Evolutionary conservation across 116 monocot genomes (phyloP), one percentile per base, ranked within the genome.

Genomic region (Posidonia oceanica): DNA sequence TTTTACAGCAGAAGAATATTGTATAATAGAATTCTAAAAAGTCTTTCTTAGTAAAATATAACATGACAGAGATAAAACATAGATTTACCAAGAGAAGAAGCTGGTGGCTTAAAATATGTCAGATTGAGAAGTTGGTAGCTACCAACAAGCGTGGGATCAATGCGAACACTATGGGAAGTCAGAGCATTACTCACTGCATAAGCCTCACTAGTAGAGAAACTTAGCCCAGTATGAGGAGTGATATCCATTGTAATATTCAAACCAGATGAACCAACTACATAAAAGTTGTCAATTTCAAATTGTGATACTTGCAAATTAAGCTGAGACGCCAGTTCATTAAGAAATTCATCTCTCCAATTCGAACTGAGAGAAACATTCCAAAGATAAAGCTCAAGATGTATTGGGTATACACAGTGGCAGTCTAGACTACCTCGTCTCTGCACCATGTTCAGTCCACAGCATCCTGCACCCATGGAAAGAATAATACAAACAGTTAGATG

Each of bases 161-260:
- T 84, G 37, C 40, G 82, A 71, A 91, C 79, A 65, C 61, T 75
- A 78, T 91, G 91, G 22, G 36, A 74, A 3, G 64, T 68, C 54
- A 96, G 88, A 52, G 86, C 84, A 76, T 65, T 51, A 42, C 81
- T 88, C 79, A 96, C 81, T 71, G 64, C 63, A 71, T 44, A 41
- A 51, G 80, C 87, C 81, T 96, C 76, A 17, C 67, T 68, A 5
- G 66, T 70, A 71, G 84, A 78, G 76, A 96, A 96, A 80, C 96
- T 88, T 67, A 87, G 75, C 70, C 91, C 96, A 39, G 59, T 77
- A 64, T 82, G 76, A 21, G 96, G 96, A 61, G 83, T 83, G 61
- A 96, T 83, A 65, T 88, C 79, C 96, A 96, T 87, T 10, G 91
- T 83, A 61, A 96, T 91, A 69, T 96, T 96, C 40, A 96, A 80